These are phyloP conservation scores for Astrothelium subdiscretum DNA, from an alignment of 495 filamentous ascomycete species.

Conservation along the genomic window DNA sequence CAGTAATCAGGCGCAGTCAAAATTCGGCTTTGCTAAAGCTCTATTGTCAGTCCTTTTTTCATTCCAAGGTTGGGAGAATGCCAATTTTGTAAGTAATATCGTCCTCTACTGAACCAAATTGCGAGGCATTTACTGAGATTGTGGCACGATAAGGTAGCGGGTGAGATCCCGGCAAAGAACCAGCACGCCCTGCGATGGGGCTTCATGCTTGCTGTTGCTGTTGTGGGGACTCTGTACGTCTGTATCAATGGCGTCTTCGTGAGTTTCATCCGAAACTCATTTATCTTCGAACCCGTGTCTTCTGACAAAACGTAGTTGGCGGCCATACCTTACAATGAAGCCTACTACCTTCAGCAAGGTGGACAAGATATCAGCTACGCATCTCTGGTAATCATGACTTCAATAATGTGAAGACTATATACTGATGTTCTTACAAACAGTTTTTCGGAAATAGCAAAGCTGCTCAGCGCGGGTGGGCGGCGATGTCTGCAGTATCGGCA, in stretches of 20 bases:
- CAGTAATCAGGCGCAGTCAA: neutral
- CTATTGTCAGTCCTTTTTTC: conserved; percentile 2
- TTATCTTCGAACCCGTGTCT: too few relatives aligned
- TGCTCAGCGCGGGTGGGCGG: neutral
- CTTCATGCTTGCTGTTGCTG: neutral
- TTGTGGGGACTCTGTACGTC: neutral
- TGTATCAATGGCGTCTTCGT: neutral
- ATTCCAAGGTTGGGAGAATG: conserved; percentile 7
- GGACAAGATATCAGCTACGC: neutral
- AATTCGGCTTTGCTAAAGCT: neutral
- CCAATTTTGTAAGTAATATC: conserved; percentile 3
- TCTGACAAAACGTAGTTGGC: neutral
- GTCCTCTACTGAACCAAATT: neutral
- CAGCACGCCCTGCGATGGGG: neutral
- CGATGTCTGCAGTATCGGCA: neutral
- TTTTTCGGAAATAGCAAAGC: neutral
- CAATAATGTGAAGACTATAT: too few relatives aligned
- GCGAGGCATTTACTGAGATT: neutral
- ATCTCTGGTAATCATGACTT: neutral
- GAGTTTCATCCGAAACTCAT: neutral
- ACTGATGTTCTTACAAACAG: too few relatives aligned
- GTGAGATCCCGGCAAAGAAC: neutral
- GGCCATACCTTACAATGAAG: neutral
- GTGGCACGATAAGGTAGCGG: neutral
- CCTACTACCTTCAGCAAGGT: neutral